These are phyloP conservation scores for Medicago arabica DNA, from an alignment of 306 rosid species.

Conservation along the genomic window DNA sequence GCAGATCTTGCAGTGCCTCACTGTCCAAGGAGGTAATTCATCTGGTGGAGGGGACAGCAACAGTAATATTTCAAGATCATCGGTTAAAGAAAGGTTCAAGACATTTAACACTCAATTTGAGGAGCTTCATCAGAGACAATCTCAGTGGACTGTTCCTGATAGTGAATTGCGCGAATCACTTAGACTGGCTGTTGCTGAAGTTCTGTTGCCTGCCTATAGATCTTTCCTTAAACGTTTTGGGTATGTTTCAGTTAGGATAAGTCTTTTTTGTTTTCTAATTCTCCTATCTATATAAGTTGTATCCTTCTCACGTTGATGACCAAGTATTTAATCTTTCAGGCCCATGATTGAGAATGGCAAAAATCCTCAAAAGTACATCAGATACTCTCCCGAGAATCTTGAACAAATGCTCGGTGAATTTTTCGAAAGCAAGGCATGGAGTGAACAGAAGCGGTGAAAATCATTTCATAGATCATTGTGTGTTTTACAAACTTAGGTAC, in stretches of 20 bases:
- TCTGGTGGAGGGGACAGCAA: slow-evolving; percentile 60
- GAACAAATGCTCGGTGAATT: slow-evolving; percentile 87
- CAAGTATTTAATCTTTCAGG: slow-evolving; percentile 53
- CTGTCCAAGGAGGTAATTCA: slow-evolving; percentile 67
- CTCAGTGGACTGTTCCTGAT: slow-evolving; percentile 98
- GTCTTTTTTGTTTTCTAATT: background rate
- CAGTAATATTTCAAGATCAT: slow-evolving; percentile 75
- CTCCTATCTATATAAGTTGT: background rate
- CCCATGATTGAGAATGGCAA: slow-evolving; percentile 89
- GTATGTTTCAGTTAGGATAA: slow-evolving; percentile 41
- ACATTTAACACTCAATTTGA: slow-evolving; percentile 85
- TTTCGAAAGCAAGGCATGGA: slow-evolving; percentile 88
- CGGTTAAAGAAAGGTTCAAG: slow-evolving; percentile 84
- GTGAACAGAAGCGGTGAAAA: slow-evolving; percentile 79
- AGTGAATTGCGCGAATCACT: slow-evolving; percentile 95
- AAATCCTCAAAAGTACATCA: slow-evolving; percentile 77
- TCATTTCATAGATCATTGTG: slow-evolving; percentile 17
- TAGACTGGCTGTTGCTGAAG: slow-evolving; percentile 94
- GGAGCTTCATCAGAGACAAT: slow-evolving; percentile 89
- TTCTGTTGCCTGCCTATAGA: slow-evolving; percentile 92
- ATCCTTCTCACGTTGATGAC: background rate
- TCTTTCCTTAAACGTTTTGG: slow-evolving; percentile 89
- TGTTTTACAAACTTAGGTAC: slow-evolving; percentile 20
- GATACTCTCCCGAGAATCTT: slow-evolving; percentile 68
- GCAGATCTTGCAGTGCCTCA: slow-evolving; percentile 95